Evolutionary conservation across 257 asterid species (phyloP), one percentile per base, ranked within the genome.

Genomic region (Solanum appendiculatum): DNA sequence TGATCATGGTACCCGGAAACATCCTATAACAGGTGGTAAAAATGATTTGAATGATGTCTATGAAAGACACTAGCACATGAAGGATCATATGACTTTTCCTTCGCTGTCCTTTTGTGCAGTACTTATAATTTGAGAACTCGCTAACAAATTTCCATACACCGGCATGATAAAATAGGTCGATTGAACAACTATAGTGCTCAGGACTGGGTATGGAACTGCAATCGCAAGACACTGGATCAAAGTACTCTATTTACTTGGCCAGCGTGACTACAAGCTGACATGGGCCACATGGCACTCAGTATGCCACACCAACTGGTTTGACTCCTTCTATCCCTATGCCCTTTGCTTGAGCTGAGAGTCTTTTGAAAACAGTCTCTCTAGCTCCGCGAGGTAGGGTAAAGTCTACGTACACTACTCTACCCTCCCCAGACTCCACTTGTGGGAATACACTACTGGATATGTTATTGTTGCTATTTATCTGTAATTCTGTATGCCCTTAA

Each of bases 131-230:
- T 42, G 60, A 77, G 83, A 94, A 85, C 91, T 90, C 92, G 83
- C 70, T 72, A 3, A 96, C 70, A 37, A 93, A 54, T 80, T 90
- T 86, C 91, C 94, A 93, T 42, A 96, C 99, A 89, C 91, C 88
- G 64, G 98, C 96, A 29, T 96, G 89, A 83, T 95, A 94, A 73
- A 96, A 93, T 70, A 33, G 5, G 78, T 70, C 42, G 0, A 70
- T 33, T 70, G 42, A 70, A 33, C 78, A 70, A 70, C 78, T 70
- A 70, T 8, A 33, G 78, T 70, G 25, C 14, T 33, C 0, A 2
- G 78, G 44, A 70, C 78, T 33, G 64, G 25, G 44, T 33, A 8
- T 34, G 37, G 78, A 70, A 70, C 44, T 70, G 78, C 27, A 70
- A 31, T 33, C 44, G 12, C 78, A 33, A 70, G 44, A 37, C 78